Evolutionary conservation across 306 rosid species (phyloP).

Genomic region (Trichosanthes cucumerina): DNA sequence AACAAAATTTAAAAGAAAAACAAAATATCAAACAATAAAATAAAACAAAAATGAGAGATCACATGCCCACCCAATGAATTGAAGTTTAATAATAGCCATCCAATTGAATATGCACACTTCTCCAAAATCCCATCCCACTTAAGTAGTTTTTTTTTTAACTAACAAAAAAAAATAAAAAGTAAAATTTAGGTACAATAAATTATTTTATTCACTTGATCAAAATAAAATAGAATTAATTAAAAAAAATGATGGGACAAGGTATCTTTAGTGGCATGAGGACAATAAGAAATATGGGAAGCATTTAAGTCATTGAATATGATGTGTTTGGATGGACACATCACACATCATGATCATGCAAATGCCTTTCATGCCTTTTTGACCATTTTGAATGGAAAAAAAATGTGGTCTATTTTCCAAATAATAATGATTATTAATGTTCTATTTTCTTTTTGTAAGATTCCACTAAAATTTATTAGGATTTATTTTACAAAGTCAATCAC

Average conservation of each 20-base stretch:
- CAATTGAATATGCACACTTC: background rate
- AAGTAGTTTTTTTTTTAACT: background rate
- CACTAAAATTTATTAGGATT: background rate
- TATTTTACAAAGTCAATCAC: background rate
- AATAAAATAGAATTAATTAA: background rate
- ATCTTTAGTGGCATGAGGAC: constrained; percentile 5
- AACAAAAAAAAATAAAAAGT: background rate
- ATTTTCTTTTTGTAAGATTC: background rate
- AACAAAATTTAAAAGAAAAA: too few relatives aligned
- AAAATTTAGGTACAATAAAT: background rate
- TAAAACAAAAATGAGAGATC: background rate
- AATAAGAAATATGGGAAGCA: background rate
- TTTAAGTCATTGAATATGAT: constrained; percentile 3
- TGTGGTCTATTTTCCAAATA: background rate
- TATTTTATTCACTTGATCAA: background rate
- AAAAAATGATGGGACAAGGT: background rate
- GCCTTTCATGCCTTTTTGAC: constrained; percentile 11
- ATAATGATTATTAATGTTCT: background rate
- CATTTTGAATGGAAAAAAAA: background rate
- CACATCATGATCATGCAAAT: constrained; percentile 3
- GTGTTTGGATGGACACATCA: constrained; percentile 8
- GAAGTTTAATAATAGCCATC: background rate
- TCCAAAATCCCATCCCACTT: background rate
- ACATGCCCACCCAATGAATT: background rate
- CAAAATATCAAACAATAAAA: background rate